A percentile compares a stretch with the other conserved stretches of the same genome.
Conservation (phyloP, 768 basidiomycete genomes). For the Serendipita sp. region DNA sequence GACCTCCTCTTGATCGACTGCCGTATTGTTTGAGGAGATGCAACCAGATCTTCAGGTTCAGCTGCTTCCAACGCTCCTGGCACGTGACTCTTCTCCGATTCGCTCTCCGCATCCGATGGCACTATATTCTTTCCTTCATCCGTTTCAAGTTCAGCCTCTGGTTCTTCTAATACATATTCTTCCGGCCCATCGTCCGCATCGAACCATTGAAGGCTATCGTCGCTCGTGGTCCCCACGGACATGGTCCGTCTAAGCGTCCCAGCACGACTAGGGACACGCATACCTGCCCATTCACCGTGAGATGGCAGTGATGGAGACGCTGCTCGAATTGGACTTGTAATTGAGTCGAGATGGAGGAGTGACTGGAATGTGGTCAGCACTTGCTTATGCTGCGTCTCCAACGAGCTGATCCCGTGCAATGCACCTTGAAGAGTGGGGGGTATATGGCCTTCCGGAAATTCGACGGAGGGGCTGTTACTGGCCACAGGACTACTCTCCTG, state of each 20-base stretch:
- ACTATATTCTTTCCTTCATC: constrained; percentile 14
- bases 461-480: not conserved
- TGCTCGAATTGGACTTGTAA: not conserved
- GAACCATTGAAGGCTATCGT: constrained; percentile 39
- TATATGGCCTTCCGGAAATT: not conserved
- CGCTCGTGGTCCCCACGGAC: constrained; percentile 22
- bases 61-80: constrained; percentile 42
- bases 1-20: constrained; percentile 10
- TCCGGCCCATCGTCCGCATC: constrained; percentile 55
- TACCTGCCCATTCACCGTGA: not conserved
- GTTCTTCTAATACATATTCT: constrained; percentile 53
- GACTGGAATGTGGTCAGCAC: not conserved
- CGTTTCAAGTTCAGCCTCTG: constrained; percentile 38
- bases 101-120: constrained; percentile 3
- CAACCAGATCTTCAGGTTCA: not conserved
- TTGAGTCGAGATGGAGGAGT: not conserved
- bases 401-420: not conserved
- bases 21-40: not conserved
- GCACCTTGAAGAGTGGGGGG: not conserved
- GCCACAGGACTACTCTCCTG: not conserved
- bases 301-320: not conserved
- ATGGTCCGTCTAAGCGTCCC: not conserved
- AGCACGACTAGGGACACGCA: not conserved
- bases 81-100: constrained; percentile 15
- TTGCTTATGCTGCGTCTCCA: not conserved